Evolutionary conservation across 2,329 filamentous ascomycete species (phyloP).

Genomic region (Pyrenochaeta sp.): DNA sequence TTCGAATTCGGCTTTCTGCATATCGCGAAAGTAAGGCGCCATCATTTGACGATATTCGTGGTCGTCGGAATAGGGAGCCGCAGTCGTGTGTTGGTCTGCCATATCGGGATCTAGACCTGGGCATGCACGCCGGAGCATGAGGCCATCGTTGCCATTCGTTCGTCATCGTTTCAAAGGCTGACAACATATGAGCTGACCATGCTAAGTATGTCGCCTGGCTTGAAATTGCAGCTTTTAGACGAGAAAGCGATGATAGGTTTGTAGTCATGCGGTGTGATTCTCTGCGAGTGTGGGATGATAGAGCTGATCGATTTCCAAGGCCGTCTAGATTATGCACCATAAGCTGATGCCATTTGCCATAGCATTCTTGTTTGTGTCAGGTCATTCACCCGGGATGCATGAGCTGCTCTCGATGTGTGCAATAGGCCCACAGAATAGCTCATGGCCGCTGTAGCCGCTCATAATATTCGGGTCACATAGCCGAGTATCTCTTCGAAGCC

Average conservation of each 20-base stretch:
- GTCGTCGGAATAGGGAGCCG: constrained; percentile 2
- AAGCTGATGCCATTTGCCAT: neutral
- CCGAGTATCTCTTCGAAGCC: neutral
- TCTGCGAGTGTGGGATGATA: neutral
- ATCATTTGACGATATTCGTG: constrained; percentile 7
- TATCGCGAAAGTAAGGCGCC: constrained; percentile 5
- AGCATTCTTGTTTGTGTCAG: neutral
- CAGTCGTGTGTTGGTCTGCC: constrained; percentile 4
- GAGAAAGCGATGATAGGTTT: neutral
- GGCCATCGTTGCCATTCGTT: constrained; percentile 14
- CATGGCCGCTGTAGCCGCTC: constrained; percentile 1
- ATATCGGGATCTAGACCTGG: constrained; percentile 7
- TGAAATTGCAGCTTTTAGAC: neutral
- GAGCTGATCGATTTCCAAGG: neutral
- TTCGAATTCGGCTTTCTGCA: constrained; percentile 12
- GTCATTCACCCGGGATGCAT: neutral
- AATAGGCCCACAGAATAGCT: neutral
- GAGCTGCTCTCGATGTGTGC: neutral
- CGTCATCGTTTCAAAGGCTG: constrained; percentile 15
- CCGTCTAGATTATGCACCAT: neutral
- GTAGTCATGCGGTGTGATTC: neutral
- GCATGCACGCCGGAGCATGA: constrained; percentile 6
- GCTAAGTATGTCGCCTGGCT: constrained; percentile 1
- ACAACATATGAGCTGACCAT: constrained; percentile 12
- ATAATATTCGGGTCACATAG: neutral